Evolutionary conservation across 1,284 basidiomycete species (phyloP), one percentile per base, ranked within the genome.

Genomic region (Marasmius sp.): DNA sequence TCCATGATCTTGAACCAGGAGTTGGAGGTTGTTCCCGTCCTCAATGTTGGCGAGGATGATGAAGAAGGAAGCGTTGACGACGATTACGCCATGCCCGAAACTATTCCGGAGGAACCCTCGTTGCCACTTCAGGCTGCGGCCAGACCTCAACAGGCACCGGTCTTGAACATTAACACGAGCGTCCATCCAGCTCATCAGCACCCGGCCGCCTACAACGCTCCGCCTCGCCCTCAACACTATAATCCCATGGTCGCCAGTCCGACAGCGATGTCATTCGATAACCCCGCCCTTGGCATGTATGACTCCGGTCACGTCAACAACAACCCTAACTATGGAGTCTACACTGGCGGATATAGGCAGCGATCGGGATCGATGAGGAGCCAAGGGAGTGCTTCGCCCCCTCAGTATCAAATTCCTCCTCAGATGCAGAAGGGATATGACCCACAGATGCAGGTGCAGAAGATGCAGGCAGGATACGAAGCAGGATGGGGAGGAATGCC

Each of bases 1-100:
- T 75, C 79, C 61, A 85, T 89, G 79, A 81, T 92, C 57, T 78
- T 91, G 37, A 78, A 72, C 54, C 89, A 86, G 55, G 88, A 91
- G 68, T 78, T 90, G 63, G 89, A 92, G 69, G 80, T 90, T 61
- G 75, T 89, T 60, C 75, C 75, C 58, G 74, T 62, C 34, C 18
- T 54, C 27, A 51, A 27, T 36, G 8, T 36, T 16, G 50, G 50
- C 33, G 52, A 34, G 14, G 52, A 54, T 18, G 52, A 54, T 5
- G 52, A 54, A 54, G 52, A 54, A 5, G 52, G 50, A 12, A 47
- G 45, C 20, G 45, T 47, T 47, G 45, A 47, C 45, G 50, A 54
- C 34, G 52, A 54, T 16, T 54, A 54, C 34, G 52, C 34, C 14
- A 54, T 54, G 6, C n/a, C 18, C 27, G 52, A 54, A 14, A 36